Percentiles rank a stretch among this genome's conserved stretches.
Conservation (phyloP, 208 protist genomes). For the Trichomonas gallinae region DNA sequence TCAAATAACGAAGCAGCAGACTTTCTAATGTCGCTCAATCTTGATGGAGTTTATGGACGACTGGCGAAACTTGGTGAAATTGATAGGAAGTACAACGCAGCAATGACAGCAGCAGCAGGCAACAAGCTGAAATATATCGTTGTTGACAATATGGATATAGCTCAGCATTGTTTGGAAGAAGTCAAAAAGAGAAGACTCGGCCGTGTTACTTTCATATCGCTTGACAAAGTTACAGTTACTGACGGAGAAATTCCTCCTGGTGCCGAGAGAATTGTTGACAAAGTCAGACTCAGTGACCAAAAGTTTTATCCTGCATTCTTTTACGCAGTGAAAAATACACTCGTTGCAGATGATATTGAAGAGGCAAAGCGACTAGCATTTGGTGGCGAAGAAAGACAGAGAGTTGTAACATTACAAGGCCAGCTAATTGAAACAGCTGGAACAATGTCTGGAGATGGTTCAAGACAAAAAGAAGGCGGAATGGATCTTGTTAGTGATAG, state of each 20-base stretch:
- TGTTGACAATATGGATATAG: conserved; percentile 76
- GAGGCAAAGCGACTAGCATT: conserved; percentile 30
- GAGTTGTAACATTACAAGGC: conserved; percentile 36
- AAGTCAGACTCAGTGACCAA: not conserved
- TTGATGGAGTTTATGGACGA: conserved; percentile 63
- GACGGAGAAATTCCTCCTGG: not conserved
- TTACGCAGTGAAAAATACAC: not conserved
- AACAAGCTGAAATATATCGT: conserved; percentile 80
- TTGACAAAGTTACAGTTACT: conserved; percentile 36
- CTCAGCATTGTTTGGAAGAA: conserved; percentile 57
- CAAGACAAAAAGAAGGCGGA: conserved; percentile 55
- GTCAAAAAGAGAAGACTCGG: conserved; percentile 76
- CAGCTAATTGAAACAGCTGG: conserved; percentile 71
- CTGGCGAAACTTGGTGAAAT: conserved; percentile 91
- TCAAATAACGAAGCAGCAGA: conserved; percentile 10
- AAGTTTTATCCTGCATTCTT: not conserved
- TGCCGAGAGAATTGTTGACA: not conserved
- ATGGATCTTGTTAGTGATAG: conserved; percentile 24
- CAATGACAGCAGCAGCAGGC: conserved; percentile 81
- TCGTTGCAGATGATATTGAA: not conserved
- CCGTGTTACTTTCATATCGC: conserved; percentile 85
- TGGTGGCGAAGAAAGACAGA: not conserved
- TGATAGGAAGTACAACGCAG: conserved; percentile 80
- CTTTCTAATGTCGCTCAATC: conserved; percentile 26
- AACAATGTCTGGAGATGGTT: conserved; percentile 91